Percentiles rank a stretch among this genome's conserved stretches.
These are phyloP conservation scores for Neurospora sublineolata DNA, from an alignment of 495 filamentous ascomycete genomes.

Conservation along the genomic window DNA sequence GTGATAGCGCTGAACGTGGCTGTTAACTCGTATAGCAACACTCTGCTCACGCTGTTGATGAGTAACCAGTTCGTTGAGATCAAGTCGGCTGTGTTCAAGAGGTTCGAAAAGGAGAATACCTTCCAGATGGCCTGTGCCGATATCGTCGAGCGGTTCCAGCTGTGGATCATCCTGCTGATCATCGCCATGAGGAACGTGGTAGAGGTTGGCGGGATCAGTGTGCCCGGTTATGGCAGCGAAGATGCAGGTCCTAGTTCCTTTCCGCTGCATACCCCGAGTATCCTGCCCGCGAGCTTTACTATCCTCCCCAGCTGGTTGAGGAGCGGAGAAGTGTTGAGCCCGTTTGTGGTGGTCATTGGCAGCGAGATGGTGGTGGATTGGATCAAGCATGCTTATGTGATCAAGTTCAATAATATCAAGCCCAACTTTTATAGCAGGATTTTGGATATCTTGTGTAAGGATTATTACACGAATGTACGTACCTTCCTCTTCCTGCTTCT, in stretches of 20 bases:
- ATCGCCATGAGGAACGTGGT: constrained; percentile 92
- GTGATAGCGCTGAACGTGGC: constrained; percentile 96
- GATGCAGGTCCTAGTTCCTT: constrained; percentile 36
- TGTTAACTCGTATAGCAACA: constrained; percentile 97
- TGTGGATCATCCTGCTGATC: constrained; percentile 94
- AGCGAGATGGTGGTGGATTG: constrained; percentile 96
- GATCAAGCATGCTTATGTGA: constrained; percentile 95
- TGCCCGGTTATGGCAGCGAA: constrained; percentile 32
- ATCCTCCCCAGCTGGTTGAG: constrained; percentile 67
- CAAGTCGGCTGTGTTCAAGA: constrained; percentile 94
- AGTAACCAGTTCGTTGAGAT: constrained; percentile 98
- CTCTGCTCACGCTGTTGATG: constrained; percentile 77
- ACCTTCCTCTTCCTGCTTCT: background rate
- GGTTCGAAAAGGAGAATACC: constrained; percentile 91
- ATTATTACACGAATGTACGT: constrained; percentile 86
- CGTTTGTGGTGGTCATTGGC: constrained; percentile 84
- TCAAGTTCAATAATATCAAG: constrained; percentile 94
- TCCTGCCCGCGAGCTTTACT: constrained; percentile 77
- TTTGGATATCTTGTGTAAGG: constrained; percentile 85
- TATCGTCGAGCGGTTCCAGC: constrained; percentile 92
- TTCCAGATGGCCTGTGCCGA: constrained; percentile 96
- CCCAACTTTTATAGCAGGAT: constrained; percentile 81
- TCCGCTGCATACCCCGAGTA: constrained; percentile 42
- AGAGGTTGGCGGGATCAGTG: constrained; percentile 65
- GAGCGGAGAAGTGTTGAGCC: constrained; percentile 76